Evolutionary conservation across 2,329 filamentous ascomycete genomes (phyloP), one percentile per base, ranked within the genome.

Genomic region (Colletotrichum spinosum): DNA sequence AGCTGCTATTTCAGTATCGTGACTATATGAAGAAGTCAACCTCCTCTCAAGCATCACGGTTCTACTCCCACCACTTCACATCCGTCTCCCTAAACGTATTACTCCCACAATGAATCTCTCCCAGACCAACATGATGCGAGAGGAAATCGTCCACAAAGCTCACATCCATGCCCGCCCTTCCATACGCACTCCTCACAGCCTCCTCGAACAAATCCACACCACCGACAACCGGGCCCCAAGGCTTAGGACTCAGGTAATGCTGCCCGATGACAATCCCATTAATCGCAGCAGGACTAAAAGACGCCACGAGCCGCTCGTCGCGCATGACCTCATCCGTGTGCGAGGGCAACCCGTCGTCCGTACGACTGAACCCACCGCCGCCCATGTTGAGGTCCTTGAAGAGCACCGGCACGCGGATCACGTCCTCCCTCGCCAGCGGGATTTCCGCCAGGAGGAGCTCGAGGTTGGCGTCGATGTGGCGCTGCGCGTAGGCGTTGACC

Each of bases 161-260:
- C 38, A 75, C 55, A 7, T 69, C 72, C 4, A 61, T 69, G 0
- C 68, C 67, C 1, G 56, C 73, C n/a, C 33, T 62, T 0, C 59
- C 63, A 54, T 77, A 76, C 2, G 67, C 70, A 13, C 63, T 59
- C 0, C 8, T 53, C 1, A 72, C 69, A 4, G 67, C 71, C n/a
- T 60, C 52, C 3, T 66, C 67, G 1, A 77, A 33, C 1, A 76
- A 65, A 15, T 77, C 75, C 45, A 65, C 38, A 0, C 69, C 70
- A 6, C 73, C 50, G 3, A 75, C 69, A 3, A 74, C 45, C 61
- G 75, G 9, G 67, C 74, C 74, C 72, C 74, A 13, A 65, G 72
- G 34, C 49, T 71, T 72, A 2, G 70, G 70, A 4, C 62, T 45
- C 3, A 75, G 13, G 8, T 73, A 73, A 15, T 58, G 53, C 11